Conservation (phyloP, 768 basidiomycete genomes). For the Tephrocybe sp. region DNA sequence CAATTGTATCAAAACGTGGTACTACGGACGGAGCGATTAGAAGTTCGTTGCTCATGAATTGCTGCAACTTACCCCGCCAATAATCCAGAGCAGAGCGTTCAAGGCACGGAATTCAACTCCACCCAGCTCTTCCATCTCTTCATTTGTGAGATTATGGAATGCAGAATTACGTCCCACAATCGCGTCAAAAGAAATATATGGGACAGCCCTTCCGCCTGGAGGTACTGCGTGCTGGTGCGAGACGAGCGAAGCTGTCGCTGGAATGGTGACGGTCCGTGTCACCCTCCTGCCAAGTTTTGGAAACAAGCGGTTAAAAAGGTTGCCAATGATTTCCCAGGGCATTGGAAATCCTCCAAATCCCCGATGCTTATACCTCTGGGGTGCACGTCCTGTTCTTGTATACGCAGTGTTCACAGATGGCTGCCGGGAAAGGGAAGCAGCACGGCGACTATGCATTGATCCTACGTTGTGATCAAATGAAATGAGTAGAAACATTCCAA, state of each 20-base stretch:
- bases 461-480: constrained; percentile 10
- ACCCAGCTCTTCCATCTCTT: constrained; percentile 88
- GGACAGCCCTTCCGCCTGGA: constrained; percentile 51
- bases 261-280: constrained; percentile 72
- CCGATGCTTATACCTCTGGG: constrained; percentile 34
- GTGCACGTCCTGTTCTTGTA: constrained; percentile 17
- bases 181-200: constrained; percentile 86
- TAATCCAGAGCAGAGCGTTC: constrained; percentile 77
- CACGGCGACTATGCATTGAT: constrained; percentile 17
- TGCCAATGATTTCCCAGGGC: constrained; percentile 53
- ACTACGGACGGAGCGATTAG: constrained; percentile 44
- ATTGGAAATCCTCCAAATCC: constrained; percentile 77
- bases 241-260: constrained; percentile 59
- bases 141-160: constrained; percentile 66
- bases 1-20: constrained; percentile 72
- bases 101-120: constrained; percentile 91
- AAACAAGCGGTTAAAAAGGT: constrained; percentile 53
- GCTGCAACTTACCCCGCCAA: constrained; percentile 55
- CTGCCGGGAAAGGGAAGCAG: constrained; percentile 16
- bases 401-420: constrained; percentile 21
- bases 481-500: background rate
- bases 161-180: constrained; percentile 79
- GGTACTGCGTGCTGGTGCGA: constrained; percentile 36
- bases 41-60: background rate
- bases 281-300: constrained; percentile 60